Conservation (phyloP, 257 asterid species). For the Solanum infundibuliforme region DNA sequence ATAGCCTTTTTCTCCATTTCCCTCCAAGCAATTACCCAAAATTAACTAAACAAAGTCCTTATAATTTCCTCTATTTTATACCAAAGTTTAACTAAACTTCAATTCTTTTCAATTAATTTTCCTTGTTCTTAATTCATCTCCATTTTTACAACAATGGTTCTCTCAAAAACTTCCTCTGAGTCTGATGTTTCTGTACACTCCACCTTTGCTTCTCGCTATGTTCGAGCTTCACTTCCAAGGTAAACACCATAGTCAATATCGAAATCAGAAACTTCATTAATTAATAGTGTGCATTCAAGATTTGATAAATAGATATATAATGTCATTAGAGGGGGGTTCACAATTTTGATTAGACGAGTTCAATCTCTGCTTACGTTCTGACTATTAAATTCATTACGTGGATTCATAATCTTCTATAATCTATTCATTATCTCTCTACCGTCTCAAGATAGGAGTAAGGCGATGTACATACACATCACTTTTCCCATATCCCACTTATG, state of each 20-base stretch:
- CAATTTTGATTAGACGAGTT: background rate
- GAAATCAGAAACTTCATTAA: background rate
- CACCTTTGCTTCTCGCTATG: constrained; percentile 19
- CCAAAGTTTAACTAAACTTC: background rate
- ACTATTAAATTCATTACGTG: background rate
- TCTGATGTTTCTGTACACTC: constrained; percentile 9
- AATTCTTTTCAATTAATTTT: background rate
- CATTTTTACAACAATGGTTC: constrained; percentile 4
- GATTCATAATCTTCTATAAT: background rate
- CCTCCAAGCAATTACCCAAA: background rate
- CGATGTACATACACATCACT: no score
- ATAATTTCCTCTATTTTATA: background rate
- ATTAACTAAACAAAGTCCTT: background rate
- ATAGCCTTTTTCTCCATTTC: background rate
- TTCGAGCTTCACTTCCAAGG: constrained; percentile 11
- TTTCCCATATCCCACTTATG: background rate
- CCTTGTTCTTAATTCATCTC: background rate
- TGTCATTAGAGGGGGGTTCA: background rate
- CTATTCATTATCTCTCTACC: background rate
- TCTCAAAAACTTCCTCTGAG: constrained; percentile 1
- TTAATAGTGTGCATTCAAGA: background rate
- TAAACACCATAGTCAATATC: background rate
- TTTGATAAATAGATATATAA: background rate
- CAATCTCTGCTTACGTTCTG: background rate
- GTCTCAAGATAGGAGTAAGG: no score